These are phyloP conservation scores for Collybiopsis luxurians DNA, from an alignment of 768 basidiomycete species.

Conservation along the genomic window DNA sequence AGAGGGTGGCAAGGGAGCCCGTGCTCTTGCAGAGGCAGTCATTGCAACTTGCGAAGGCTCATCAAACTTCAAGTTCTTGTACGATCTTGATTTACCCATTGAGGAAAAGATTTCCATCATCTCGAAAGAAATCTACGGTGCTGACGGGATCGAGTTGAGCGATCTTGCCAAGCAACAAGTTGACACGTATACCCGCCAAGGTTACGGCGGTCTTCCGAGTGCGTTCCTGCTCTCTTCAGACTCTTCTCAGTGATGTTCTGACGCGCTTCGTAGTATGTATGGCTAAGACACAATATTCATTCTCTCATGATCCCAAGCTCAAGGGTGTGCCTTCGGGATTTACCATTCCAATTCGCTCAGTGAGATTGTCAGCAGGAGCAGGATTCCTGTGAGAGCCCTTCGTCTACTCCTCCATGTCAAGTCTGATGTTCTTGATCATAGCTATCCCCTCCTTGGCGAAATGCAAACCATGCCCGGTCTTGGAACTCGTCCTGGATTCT, in stretches of 20 bases:
- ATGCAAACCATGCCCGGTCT: conserved; percentile 99
- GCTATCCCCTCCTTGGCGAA: conserved; percentile 83
- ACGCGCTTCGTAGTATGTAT: conserved; percentile 67
- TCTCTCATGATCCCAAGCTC: conserved; percentile 89
- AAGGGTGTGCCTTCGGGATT: conserved; percentile 92
- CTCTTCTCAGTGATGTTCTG: background rate
- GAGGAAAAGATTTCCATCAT: conserved; percentile 88
- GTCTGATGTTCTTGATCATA: background rate
- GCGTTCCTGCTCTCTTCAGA: conserved; percentile 24
- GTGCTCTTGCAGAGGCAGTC: conserved; percentile 89
- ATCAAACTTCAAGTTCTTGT: conserved; percentile 90
- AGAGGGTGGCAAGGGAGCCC: conserved; percentile 88
- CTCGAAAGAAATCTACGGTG: conserved; percentile 90
- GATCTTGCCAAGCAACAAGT: conserved; percentile 83
- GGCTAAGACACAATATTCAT: conserved; percentile 98
- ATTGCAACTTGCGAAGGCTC: conserved; percentile 79
- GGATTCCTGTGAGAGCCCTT: conserved; percentile 74
- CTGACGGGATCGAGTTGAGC: conserved; percentile 85
- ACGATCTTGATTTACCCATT: conserved; percentile 80
- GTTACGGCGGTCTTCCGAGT: conserved; percentile 79
- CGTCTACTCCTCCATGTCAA: background rate
- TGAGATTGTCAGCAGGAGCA: conserved; percentile 88
- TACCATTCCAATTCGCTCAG: conserved; percentile 86
- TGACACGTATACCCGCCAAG: conserved; percentile 89
- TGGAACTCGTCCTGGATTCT: conserved; percentile 90